These are phyloP conservation scores for Osmanthus fragrans DNA, from an alignment of 257 asterid species.

Conservation along the genomic window DNA sequence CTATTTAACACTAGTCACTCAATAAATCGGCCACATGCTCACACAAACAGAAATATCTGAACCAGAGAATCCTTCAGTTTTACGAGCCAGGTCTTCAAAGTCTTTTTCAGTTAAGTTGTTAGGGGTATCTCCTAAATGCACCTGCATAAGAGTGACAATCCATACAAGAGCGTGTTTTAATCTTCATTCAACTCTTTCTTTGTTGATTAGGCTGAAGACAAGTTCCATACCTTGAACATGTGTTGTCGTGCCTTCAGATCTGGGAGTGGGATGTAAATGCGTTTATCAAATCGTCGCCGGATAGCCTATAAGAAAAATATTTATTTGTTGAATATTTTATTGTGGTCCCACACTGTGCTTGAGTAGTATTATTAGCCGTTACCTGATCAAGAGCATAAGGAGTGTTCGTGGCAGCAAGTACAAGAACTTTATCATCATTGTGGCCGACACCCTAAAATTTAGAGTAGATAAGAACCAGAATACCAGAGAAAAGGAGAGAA, in stretches of 20 bases:
- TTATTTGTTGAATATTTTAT: too few species aligned
- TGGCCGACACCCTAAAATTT: conserved; percentile 82
- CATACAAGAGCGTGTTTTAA: not conserved
- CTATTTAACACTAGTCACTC: too few species aligned
- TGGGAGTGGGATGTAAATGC: too few species aligned
- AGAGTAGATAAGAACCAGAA: conserved; percentile 15
- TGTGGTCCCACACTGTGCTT: too few species aligned
- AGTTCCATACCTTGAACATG: too few species aligned
- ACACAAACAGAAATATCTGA: conserved; percentile 75
- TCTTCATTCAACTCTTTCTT: not conserved
- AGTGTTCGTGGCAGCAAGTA: conserved; percentile 97
- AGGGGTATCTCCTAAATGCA: conserved; percentile 82
- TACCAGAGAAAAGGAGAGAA: too few species aligned
- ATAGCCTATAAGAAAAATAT: too few species aligned
- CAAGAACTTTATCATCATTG: conserved; percentile 97
- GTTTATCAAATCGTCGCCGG: too few species aligned
- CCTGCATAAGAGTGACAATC: conserved; percentile 38
- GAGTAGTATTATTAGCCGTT: not conserved
- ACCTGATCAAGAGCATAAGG: conserved; percentile 99
- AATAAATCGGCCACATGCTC: conserved; percentile 22
- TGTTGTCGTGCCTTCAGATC: too few species aligned
- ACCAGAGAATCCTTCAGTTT: conserved; percentile 81
- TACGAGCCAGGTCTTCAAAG: conserved; percentile 62
- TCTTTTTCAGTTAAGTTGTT: conserved; percentile 64
- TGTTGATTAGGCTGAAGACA: too few species aligned